Evolutionary conservation across 495 filamentous ascomycete species (phyloP).

Genomic region (Xylaria palmicola): DNA sequence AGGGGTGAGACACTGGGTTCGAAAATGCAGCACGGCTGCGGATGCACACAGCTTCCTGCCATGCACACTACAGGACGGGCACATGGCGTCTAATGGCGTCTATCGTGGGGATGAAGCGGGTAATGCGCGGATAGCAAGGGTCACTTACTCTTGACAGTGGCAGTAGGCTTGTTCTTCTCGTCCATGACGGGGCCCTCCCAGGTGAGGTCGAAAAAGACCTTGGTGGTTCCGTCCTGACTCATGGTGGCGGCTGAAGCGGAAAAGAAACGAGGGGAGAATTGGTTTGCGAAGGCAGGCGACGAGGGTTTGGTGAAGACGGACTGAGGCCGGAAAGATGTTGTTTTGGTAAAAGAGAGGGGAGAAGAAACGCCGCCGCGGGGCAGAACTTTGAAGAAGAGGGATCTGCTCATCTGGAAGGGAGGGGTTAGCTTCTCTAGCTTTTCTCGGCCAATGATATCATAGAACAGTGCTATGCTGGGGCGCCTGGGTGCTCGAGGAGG

Average conservation of each 20-base stretch:
- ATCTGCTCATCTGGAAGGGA: slow-evolving; percentile 21
- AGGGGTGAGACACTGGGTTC: background rate
- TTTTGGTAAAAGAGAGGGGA: slow-evolving; percentile 14
- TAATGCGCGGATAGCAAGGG: background rate
- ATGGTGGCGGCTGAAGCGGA: slow-evolving; percentile 63
- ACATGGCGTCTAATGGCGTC: too few relatives aligned
- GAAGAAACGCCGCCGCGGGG: slow-evolving; percentile 19
- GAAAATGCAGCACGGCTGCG: background rate
- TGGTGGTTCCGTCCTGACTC: slow-evolving; percentile 52
- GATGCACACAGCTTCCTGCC: background rate
- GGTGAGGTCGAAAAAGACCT: slow-evolving; percentile 40
- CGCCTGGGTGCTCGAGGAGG: slow-evolving; percentile 8
- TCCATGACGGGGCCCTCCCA: slow-evolving; percentile 68
- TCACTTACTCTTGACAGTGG: slow-evolving; percentile 60
- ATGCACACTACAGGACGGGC: background rate
- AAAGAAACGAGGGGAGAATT: slow-evolving; percentile 49
- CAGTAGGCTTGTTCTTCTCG: slow-evolving; percentile 57
- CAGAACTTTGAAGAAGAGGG: slow-evolving; percentile 19
- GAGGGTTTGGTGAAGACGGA: slow-evolving; percentile 13
- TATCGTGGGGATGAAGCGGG: background rate
- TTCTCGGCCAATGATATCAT: slow-evolving; percentile 17
- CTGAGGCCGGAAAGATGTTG: slow-evolving; percentile 14
- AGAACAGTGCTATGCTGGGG: slow-evolving; percentile 14
- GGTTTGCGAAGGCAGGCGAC: slow-evolving; percentile 6
- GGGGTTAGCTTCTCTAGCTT: slow-evolving; percentile 20